phyloP scores from a whole-genome alignment of 495 filamentous ascomycete species.

The Recurvomyces mirabilis region DNA sequence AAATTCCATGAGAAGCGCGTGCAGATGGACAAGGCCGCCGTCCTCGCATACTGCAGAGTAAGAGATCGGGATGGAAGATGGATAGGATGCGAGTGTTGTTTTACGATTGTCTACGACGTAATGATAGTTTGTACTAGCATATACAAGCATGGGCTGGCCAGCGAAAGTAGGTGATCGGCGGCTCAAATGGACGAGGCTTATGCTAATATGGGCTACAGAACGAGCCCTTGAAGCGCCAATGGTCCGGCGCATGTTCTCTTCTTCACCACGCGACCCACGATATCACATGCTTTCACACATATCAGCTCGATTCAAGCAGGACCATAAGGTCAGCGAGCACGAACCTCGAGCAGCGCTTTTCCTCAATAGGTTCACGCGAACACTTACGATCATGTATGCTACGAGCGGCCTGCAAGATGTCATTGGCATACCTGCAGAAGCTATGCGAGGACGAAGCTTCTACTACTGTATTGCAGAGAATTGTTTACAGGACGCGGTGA shows the following conservation, averaged over 20 bases:
- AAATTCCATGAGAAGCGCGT: conserved; percentile 63
- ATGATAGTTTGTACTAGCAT: conserved; percentile 77
- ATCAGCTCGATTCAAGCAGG: conserved; percentile 67
- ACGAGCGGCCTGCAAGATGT: conserved; percentile 63
- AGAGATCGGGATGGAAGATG: conserved; percentile 57
- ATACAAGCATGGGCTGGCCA: conserved; percentile 57
- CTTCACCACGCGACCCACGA: conserved; percentile 70
- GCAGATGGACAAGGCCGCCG: conserved; percentile 72
- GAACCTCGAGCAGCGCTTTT: conserved; percentile 79
- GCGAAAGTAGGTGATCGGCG: conserved; percentile 65
- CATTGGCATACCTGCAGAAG: conserved; percentile 54
- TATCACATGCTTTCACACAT: conserved; percentile 86
- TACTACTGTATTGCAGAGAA: conserved; percentile 72
- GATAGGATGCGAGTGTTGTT: conserved; percentile 80
- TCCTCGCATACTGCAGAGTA: conserved; percentile 68
- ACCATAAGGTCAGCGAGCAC: conserved; percentile 46
- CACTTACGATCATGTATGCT: conserved; percentile 76
- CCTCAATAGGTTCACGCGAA: conserved; percentile 76
- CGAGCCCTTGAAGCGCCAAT: conserved; percentile 69
- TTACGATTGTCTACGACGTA: conserved; percentile 79
- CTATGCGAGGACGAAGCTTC: conserved; percentile 60
- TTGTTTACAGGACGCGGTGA: conserved; percentile 61
- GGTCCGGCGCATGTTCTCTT: conserved; percentile 67
- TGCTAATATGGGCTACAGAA: conserved; percentile 37
- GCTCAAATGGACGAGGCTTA: not conserved